phyloP scores from a whole-genome alignment of 352 stramenopile genomes.

The Chrysophaeum taylorii region DNA sequence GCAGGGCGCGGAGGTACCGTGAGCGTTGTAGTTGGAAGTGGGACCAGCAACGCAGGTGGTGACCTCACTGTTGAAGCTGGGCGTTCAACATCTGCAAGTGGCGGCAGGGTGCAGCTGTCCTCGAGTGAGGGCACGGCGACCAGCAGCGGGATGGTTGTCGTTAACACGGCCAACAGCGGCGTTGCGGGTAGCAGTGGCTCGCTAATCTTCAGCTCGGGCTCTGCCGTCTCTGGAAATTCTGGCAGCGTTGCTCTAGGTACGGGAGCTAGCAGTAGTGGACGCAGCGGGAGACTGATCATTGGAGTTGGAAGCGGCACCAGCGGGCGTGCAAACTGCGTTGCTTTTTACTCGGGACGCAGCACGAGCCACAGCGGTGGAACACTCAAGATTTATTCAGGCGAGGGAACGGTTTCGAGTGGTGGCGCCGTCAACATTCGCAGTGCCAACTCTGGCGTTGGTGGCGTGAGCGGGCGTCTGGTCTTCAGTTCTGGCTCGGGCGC shows the following conservation, averaged over 20 bases:
- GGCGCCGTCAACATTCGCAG: conserved; percentile 22
- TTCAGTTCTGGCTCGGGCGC: conserved; percentile 28
- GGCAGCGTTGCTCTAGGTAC: conserved; percentile 23
- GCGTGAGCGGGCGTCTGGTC: conserved; percentile 24
- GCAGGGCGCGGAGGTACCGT: too few relatives aligned
- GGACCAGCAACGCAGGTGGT: too few relatives aligned
- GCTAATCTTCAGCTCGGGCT: conserved; percentile 28
- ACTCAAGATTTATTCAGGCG: neutral
- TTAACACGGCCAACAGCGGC: neutral
- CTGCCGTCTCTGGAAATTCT: conserved; percentile 27
- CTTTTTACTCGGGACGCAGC: conserved; percentile 8
- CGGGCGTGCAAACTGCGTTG: neutral
- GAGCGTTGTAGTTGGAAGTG: too few relatives aligned
- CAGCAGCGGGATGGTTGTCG: neutral
- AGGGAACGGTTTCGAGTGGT: neutral
- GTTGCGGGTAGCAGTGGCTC: conserved; percentile 25
- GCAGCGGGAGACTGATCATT: conserved; percentile 26
- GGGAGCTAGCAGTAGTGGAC: conserved; percentile 20
- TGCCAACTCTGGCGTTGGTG: conserved; percentile 21
- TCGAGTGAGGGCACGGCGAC: conserved; percentile 6
- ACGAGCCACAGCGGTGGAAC: neutral
- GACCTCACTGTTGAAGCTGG: too few relatives aligned
- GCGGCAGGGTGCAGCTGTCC: too few relatives aligned
- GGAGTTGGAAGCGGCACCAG: conserved; percentile 16
- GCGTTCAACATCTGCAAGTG: too few relatives aligned